Evolutionary conservation across 1,284 basidiomycete species (phyloP), one percentile per base, ranked within the genome.

Genomic region (Microstroma glucosiphilum): DNA sequence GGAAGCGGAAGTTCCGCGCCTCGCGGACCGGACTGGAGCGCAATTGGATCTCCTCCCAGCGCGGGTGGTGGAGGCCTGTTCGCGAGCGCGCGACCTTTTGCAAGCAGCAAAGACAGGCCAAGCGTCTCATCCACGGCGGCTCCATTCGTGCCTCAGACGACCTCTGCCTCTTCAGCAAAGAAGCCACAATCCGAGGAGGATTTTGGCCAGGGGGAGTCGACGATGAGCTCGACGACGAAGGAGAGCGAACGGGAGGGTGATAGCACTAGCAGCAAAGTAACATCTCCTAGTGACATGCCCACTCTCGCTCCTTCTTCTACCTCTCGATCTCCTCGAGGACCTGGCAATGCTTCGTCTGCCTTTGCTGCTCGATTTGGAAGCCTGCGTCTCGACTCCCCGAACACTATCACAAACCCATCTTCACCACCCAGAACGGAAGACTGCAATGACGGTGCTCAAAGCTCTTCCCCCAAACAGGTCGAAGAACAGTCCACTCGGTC

Each of bases 381-480:
- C 13, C 66, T 71, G 54, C 69, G 65, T 42, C 61, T 73, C 40
- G 64, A 61, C 42, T 69, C 71, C 56, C 66, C 69, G 65, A 67
- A 30, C 60, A 62, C 42, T 63, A 61, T 7, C 19, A n/a, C 25
- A 13, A n/a, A 21, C 25, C 25, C 13, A 48, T 3, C 42, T 15
- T 15, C 12, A 9, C 19, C 25, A 4, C 42, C 12, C 17, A 9
- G 21, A 19, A 30, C 21, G 30, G 30, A 37, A 37, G 30, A 37
- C 30, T 37, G 30, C 30, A 37, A 37, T 37, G 30, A 37, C 30
- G 30, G 30, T 9, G 30, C 30, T 37, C 30, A 37, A 9, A 37
- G 30, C 30, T 4, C 30, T 37, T 37, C 30, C 30, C 3, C 4
- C 30, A 37, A 9, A 37, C 30, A 37, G 30, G 30, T 37, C 3